phyloP scores from a whole-genome alignment of 495 filamentous ascomycete genomes.

The Sordaria brevicollis region DNA sequence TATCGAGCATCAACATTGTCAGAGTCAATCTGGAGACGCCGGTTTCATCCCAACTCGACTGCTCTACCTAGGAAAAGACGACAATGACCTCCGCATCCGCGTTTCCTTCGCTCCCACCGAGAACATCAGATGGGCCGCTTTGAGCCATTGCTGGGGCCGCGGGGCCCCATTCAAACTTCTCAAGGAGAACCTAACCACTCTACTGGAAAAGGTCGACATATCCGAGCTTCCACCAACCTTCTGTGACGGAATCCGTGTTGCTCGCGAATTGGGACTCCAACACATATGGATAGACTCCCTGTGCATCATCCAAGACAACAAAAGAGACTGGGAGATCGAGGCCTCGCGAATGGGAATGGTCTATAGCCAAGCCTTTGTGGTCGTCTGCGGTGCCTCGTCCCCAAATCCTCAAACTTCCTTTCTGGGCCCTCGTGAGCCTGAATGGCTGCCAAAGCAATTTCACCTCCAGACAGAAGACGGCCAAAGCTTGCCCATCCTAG shows the following conservation, averaged over 20 bases:
- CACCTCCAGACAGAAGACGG: neutral
- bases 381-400: neutral
- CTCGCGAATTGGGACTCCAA: constrained; percentile 9
- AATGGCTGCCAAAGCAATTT: neutral
- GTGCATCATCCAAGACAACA: constrained; percentile 24
- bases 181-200: neutral
- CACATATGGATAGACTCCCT: constrained; percentile 27
- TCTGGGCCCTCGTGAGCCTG: neutral
- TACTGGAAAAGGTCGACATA: constrained; percentile 11
- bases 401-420: neutral
- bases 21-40: neutral
- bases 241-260: constrained; percentile 16
- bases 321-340: constrained; percentile 14
- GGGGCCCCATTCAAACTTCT: neutral
- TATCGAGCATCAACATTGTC: neutral
- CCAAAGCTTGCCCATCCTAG: neutral
- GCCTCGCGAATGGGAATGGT: constrained; percentile 13
- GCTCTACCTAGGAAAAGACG: neutral
- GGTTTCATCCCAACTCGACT: constrained; percentile 1
- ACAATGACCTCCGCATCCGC: neutral
- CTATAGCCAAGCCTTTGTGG: constrained; percentile 16
- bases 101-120: neutral
- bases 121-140: neutral
- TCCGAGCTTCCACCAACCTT: constrained; percentile 18
- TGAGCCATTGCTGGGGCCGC: constrained; percentile 6